Conservation (phyloP, 2,329 filamentous ascomycete genomes). For the Aspergillus sp. region DNA sequence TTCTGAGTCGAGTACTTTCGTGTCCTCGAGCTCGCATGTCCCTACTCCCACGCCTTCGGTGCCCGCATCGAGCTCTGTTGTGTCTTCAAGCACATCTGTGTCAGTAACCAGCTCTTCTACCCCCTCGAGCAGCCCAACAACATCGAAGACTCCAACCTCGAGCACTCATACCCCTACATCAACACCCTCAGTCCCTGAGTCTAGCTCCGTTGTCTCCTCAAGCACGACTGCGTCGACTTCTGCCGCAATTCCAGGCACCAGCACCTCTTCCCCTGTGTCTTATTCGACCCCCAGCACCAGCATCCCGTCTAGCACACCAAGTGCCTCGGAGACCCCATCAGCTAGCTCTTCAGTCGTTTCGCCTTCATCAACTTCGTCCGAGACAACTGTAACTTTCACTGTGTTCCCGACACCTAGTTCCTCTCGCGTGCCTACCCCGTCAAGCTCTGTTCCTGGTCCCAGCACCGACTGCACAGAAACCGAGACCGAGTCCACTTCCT, state of each 20-base stretch:
- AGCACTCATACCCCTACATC: background rate
- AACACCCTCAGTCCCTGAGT: background rate
- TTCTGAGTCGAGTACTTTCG: slow-evolving; percentile 5
- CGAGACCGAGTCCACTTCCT: background rate
- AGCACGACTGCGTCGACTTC: background rate
- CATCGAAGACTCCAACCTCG: background rate
- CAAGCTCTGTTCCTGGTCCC: background rate
- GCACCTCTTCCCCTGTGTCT: background rate
- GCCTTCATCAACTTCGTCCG: background rate
- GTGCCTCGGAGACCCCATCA: background rate
- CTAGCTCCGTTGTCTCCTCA: slow-evolving; percentile 9
- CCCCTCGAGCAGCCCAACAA: background rate
- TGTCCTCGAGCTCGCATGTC: background rate
- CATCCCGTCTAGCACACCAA: background rate
- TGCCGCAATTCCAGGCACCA: background rate
- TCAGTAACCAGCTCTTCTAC: slow-evolving; percentile 1
- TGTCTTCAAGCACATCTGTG: background rate
- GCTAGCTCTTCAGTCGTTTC: slow-evolving; percentile 2
- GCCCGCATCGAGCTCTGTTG: slow-evolving; percentile 8
- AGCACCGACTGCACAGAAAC: background rate
- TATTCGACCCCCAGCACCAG: background rate
- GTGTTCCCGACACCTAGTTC: slow-evolving; percentile 9
- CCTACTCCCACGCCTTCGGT: slow-evolving; percentile 5
- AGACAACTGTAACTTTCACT: slow-evolving; percentile 4
- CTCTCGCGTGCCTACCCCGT: background rate